Evolutionary conservation across 169 alveolate genomes (phyloP).

Genomic region (Babesia bigemina): DNA sequence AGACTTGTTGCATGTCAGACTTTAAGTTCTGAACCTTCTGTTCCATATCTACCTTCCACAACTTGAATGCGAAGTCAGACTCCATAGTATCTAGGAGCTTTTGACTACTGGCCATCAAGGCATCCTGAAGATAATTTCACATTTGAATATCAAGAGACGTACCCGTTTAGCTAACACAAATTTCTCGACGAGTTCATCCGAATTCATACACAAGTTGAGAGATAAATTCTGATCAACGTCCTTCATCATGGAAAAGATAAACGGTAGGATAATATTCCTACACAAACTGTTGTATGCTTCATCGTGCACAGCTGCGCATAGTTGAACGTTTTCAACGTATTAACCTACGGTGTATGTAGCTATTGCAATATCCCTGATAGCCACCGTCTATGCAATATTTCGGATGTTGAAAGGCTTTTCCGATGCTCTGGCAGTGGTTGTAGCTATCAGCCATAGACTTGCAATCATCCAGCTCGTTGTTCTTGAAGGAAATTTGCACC

Average conservation of each 20-base stretch:
- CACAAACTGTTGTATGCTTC: conserved; percentile 43
- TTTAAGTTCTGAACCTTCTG: background rate
- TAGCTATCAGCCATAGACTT: conserved; percentile 46
- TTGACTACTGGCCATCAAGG: conserved; percentile 21
- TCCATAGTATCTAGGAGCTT: conserved; percentile 15
- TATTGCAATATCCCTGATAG: conserved; percentile 59
- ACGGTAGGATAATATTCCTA: conserved; percentile 58
- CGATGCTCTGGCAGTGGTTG: conserved; percentile 56
- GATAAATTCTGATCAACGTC: conserved; percentile 23
- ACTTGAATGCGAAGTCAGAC: conserved; percentile 8
- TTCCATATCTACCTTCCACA: conserved; percentile 31
- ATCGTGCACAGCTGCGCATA: conserved; percentile 48
- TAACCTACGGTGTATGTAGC: conserved; percentile 41
- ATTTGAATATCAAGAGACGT: background rate
- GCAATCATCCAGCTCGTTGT: conserved; percentile 62
- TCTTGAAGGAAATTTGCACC: conserved; percentile 44
- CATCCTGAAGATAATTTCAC: conserved; percentile 4
- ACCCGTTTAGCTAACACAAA: conserved; percentile 27
- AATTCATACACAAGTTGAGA: conserved; percentile 34
- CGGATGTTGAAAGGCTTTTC: conserved; percentile 42
- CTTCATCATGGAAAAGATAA: conserved; percentile 41
- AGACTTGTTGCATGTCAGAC: background rate
- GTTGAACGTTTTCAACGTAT: background rate
- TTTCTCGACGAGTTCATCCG: conserved; percentile 37
- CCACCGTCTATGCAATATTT: conserved; percentile 67